These are phyloP conservation scores for Mycena latifolia DNA, from an alignment of 768 basidiomycete species.

Conservation along the genomic window DNA sequence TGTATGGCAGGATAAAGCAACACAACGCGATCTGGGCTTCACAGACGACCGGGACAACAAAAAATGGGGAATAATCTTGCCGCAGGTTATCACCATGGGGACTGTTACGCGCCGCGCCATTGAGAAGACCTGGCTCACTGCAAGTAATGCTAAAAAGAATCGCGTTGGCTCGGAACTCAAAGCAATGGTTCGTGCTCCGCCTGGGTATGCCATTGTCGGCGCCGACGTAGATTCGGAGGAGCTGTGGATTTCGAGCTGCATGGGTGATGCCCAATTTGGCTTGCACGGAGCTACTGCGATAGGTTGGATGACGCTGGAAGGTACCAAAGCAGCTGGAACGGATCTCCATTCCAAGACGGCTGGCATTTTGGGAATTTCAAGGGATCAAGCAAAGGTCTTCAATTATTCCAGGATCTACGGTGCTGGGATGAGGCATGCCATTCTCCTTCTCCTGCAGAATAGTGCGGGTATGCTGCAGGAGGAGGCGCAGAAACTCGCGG, in stretches of 20 bases:
- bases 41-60: constrained; percentile 43
- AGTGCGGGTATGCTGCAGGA: constrained; percentile 84
- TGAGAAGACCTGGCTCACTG: constrained; percentile 98
- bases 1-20: constrained; percentile 73
- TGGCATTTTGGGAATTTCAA: constrained; percentile 89
- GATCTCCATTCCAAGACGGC: constrained; percentile 98
- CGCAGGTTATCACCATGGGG: constrained; percentile 98
- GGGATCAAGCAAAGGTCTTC: constrained; percentile 98
- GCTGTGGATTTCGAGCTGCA: constrained; percentile 98
- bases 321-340: constrained; percentile 93
- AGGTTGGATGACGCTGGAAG: constrained; percentile 99
- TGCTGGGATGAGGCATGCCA: constrained; percentile 96
- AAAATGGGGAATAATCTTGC: constrained; percentile 93
- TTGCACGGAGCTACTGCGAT: constrained; percentile 96
- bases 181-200: constrained; percentile 95
- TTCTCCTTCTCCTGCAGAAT: constrained; percentile 87
- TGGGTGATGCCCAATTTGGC: constrained; percentile 99
- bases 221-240: constrained; percentile 99
- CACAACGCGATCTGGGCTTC: constrained; percentile 65
- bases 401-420: constrained; percentile 99
- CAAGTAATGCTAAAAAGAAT: constrained; percentile 97
- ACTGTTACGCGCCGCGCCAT: constrained; percentile 98
- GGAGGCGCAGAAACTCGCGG: constrained; percentile 83
- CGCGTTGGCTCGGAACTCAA: constrained; percentile 99
- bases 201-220: constrained; percentile 94